Evolutionary conservation across 805 yeast species (phyloP).

Genomic region (Teunomyces stri): DNA sequence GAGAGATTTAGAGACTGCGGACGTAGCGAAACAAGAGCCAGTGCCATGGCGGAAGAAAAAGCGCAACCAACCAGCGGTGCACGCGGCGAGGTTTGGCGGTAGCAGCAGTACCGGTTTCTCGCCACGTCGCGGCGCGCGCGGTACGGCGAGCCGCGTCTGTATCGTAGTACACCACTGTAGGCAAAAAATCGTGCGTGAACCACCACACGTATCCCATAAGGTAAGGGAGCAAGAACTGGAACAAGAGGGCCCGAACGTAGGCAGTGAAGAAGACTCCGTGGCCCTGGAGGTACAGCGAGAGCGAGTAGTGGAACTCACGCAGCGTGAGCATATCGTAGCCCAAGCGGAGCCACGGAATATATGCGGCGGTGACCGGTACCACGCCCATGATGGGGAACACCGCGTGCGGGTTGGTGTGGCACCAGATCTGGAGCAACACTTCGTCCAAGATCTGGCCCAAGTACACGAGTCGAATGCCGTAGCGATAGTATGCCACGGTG

Average conservation of each 20-base stretch:
- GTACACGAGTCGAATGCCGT: slow-evolving; percentile 18
- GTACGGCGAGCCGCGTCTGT: slow-evolving; percentile 12
- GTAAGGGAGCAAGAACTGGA: slow-evolving; percentile 9
- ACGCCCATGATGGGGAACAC: slow-evolving; percentile 41
- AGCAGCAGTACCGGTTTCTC: slow-evolving; percentile 7
- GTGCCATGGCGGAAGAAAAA: slow-evolving; percentile 36
- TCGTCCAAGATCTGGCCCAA: slow-evolving; percentile 39
- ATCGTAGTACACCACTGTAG: slow-evolving; percentile 16
- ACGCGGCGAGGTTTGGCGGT: slow-evolving; percentile 11
- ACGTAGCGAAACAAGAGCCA: slow-evolving; percentile 14
- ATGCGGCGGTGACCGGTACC: slow-evolving; percentile 39
- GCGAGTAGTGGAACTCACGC: slow-evolving; percentile 1
- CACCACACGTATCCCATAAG: slow-evolving; percentile 34
- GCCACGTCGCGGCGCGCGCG: slow-evolving; percentile 10
- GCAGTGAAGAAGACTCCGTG: background rate
- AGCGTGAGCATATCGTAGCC: slow-evolving; percentile 5
- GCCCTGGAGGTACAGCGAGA: background rate
- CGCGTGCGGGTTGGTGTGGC: slow-evolving; percentile 44
- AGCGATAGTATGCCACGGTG: slow-evolving; percentile 14
- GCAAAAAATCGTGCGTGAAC: slow-evolving; percentile 22
- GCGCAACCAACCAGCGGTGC: slow-evolving; percentile 7
- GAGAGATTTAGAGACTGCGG: background rate
- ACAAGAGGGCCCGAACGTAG: slow-evolving; percentile 1
- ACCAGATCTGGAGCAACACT: slow-evolving; percentile 44
- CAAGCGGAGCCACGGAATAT: slow-evolving; percentile 33